Conservation (phyloP, 139 green algal genomes). For the Closterium sp. region DNA sequence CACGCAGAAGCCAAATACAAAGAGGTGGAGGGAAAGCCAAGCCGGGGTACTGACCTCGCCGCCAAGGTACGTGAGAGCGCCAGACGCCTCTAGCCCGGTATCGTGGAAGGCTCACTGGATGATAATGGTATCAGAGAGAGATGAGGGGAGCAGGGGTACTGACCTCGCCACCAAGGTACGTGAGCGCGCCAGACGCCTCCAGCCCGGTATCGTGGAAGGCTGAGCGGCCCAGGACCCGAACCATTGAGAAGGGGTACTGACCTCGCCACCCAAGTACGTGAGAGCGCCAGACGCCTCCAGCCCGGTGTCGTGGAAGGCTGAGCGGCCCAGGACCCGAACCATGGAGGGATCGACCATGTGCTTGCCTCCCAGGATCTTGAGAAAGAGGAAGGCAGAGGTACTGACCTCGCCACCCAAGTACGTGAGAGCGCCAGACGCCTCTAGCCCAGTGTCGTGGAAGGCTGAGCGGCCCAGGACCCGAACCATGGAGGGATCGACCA, state of each 20-base stretch:
- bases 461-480: constrained; percentile 80
- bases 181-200: constrained; percentile 27
- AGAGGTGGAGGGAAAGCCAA: neutral
- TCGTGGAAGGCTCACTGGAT: neutral
- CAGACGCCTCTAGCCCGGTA: constrained; percentile 15
- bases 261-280: constrained; percentile 54
- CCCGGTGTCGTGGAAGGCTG: constrained; percentile 91
- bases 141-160: neutral
- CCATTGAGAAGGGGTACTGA: constrained; percentile 29
- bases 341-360: constrained; percentile 49
- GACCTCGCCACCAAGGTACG: constrained; percentile 52
- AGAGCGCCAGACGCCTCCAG: constrained; percentile 44
- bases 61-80: constrained; percentile 51
- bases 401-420: constrained; percentile 55
- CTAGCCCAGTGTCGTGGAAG: constrained; percentile 82
- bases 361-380: constrained; percentile 60
- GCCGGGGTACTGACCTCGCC: constrained; percentile 39
- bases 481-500: constrained; percentile 57
- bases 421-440: constrained; percentile 29
- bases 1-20: too few relatives aligned
- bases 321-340: constrained; percentile 57
- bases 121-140: neutral
- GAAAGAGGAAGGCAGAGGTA: neutral
- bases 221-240: constrained; percentile 75
- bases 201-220: constrained; percentile 87